Evolutionary conservation across 257 asterid genomes (phyloP).

Genomic region (Cynanchum wilfordii): DNA sequence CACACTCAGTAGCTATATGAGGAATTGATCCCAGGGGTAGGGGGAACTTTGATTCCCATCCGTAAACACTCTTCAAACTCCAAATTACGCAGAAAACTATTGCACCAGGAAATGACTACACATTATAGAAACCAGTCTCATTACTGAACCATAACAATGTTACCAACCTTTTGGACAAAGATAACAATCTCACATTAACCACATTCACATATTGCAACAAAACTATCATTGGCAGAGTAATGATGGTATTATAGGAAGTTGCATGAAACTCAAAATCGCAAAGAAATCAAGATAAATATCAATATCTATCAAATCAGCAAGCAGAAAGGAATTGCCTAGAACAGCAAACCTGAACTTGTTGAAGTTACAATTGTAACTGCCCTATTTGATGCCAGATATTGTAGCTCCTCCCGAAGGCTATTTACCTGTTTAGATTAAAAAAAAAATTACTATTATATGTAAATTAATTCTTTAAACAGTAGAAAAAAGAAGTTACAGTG

Average conservation of each 20-base stretch:
- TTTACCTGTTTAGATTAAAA: conserved; percentile 49
- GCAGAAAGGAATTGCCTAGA: background rate
- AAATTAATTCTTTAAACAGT: background rate
- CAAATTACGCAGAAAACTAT: background rate
- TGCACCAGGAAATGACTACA: background rate
- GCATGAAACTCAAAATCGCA: background rate
- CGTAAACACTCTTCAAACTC: background rate
- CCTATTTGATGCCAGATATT: conserved; percentile 53
- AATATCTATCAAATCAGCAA: background rate
- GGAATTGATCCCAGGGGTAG: background rate
- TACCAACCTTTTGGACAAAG: background rate
- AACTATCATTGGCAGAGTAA: background rate
- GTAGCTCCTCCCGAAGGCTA: conserved; percentile 74
- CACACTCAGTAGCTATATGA: background rate
- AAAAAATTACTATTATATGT: background rate
- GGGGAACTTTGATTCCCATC: no score
- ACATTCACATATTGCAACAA: background rate
- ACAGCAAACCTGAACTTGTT: conserved; percentile 58
- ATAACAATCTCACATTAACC: background rate
- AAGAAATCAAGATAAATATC: background rate
- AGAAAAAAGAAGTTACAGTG: background rate
- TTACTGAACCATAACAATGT: background rate
- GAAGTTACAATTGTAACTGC: conserved; percentile 71
- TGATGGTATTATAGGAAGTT: background rate
- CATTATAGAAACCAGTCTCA: background rate